Base-by-base conservation (phyloP, 2,329 filamentous ascomycete genomes). In the Alternaria triticina region DNA sequence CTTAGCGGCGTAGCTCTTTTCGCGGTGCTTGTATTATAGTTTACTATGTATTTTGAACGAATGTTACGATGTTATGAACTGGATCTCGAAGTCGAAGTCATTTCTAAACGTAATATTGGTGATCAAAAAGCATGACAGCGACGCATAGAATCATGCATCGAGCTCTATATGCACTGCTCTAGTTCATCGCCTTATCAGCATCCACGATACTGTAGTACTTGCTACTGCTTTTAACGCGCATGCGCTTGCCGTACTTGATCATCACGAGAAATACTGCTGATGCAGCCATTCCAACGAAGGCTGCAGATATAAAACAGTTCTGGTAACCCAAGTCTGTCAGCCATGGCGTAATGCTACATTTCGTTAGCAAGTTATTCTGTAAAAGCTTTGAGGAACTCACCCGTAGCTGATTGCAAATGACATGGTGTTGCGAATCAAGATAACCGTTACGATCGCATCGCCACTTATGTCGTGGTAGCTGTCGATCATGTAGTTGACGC, bases 371-470 rank as follows among this genome's bases (percentile, higher is more conserved):
- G 2, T 23, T 12, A 20, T 22, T 27, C 20, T 17, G 4, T 13
- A n/a, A 20, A 27, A 5, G 17, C 25, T 12, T 3, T 22, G 11
- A 20, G 12, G 1, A 36, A 62, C 66, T 54, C 57, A 69, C 28
- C 85, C 85, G 70, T 88, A 87, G 27, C 80, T 79, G 28, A 86
- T 79, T 6, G 82, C 83, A 67, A 85, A 85, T 25, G 76, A 80
- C 82, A 85, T 84, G 1, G 83, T 85, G 63, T 86, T 86, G 10
- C 84, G 74, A 12, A 83, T 75, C 1, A 86, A 65, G 36, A 86
- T 86, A 11, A 86, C 83, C 4, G 83, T 83, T 9, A 85, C 81
- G 60, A 86, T 82, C 1, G 83, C 82, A 67, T 86, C 84, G 0
- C 83, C 84, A 45, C 79, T 79, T 5, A 86, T 68, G 9, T 82